A percentile compares a stretch with the other conserved stretches of the same genome.
Evolutionary conservation across 345 rosid species (phyloP).

Genomic region (Euphorbia tirucalli): DNA sequence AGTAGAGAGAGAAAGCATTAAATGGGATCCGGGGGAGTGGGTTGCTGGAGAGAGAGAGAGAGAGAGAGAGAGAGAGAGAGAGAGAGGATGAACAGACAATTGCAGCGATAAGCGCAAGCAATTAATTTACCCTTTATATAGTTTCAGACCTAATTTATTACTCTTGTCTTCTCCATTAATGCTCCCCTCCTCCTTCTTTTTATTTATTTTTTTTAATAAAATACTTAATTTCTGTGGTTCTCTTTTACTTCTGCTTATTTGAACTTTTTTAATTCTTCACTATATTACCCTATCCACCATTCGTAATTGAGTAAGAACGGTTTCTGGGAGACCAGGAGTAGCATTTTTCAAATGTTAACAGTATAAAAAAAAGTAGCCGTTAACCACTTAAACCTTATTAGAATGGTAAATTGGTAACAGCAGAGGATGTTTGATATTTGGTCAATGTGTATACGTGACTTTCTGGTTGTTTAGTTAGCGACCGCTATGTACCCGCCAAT

Average conservation of each 20-base stretch:
- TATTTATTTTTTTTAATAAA: constrained; percentile 24
- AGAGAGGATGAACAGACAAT: constrained; percentile 32
- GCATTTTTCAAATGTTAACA: not conserved
- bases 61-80: constrained; percentile 31
- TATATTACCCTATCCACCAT: not conserved
- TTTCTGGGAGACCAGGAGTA: not conserved
- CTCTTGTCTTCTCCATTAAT: constrained; percentile 61
- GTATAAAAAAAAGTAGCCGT: not conserved
- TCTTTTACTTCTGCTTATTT: no score
- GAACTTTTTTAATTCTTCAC: not conserved
- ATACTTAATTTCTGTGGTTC: no score
- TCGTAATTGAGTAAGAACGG: no score
- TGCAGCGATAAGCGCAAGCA: constrained; percentile 52
- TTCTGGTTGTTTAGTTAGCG: no score
- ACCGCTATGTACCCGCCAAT: no score
- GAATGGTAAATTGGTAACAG: no score
- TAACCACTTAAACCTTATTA: no score
- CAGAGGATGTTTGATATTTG: no score
- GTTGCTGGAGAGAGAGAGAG: constrained; percentile 37
- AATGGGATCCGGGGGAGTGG: constrained; percentile 47
- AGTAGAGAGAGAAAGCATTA: constrained; percentile 36
- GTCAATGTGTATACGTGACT: no score
- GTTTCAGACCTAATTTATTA: constrained; percentile 40
- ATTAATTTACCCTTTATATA: constrained; percentile 32
- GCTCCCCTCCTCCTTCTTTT: constrained; percentile 32